These are phyloP conservation scores for Flaveria ramosissima DNA, from an alignment of 129 eudicot genomes.

Conservation along the genomic window DNA sequence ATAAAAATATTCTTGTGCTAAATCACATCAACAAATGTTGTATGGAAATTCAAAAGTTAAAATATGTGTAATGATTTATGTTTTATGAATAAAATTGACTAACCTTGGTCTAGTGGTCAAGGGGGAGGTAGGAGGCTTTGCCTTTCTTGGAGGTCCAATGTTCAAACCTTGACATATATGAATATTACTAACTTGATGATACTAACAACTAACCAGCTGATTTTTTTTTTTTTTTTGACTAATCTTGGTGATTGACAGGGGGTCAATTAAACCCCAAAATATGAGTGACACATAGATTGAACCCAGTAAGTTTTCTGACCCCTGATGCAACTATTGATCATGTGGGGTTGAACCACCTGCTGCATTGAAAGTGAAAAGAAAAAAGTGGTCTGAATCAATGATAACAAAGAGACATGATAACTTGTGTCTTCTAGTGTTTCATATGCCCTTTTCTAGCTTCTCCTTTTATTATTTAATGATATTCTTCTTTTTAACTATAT, in stretches of 20 bases:
- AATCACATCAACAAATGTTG: too few species aligned
- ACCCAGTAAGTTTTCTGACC: conserved; percentile 26
- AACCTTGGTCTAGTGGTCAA: not conserved
- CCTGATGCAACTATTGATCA: conserved; percentile 33
- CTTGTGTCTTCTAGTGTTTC: conserved; percentile 39
- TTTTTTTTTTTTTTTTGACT: too few species aligned
- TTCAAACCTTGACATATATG: too few species aligned
- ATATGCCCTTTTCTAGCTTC: conserved; percentile 23
- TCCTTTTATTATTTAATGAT: not conserved
- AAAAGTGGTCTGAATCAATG: conserved; percentile 34
- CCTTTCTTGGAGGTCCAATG: too few species aligned
- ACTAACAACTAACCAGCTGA: too few species aligned
- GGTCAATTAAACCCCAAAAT: conserved; percentile 2
- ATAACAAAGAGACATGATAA: conserved; percentile 32
- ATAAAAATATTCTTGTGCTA: too few species aligned
- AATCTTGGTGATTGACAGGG: conserved; percentile 8
- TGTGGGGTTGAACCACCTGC: conserved; percentile 32
- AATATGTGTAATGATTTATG: not conserved
- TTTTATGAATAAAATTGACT: not conserved
- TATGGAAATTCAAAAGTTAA: not conserved
- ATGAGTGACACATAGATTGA: conserved; percentile 22
- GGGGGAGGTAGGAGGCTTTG: too few species aligned
- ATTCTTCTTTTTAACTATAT: too few species aligned
- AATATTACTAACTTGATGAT: too few species aligned
- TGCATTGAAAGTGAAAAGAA: conserved; percentile 31